Evolutionary conservation across 2,329 filamentous ascomycete species (phyloP), one percentile per base, ranked within the genome.

Genomic region (Colletotrichum sojae): DNA sequence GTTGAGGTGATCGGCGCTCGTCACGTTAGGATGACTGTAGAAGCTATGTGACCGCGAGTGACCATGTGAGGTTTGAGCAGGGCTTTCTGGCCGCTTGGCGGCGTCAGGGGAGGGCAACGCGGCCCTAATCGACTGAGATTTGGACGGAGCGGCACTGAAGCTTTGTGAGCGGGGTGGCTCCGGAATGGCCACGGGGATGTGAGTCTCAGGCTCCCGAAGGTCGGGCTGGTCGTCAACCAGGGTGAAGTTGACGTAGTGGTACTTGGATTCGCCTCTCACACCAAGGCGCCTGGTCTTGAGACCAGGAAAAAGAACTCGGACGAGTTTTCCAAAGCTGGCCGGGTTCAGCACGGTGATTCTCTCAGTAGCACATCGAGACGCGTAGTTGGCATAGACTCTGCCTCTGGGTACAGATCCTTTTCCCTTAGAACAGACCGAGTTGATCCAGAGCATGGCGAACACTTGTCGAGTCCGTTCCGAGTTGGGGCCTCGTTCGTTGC

Each of bases 221-320:
- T 88, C 86, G 4, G 83, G 79, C 62, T 87, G 83, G 67, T 91
- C 89, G 58, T 91, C 89, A 49, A 83, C 81, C 58, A 91, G 80
- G 13, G 83, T 83, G 74, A 92, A 92, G 76, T 91, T 90, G 54
- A 91, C 89, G 76, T 99, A 99, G 80, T 99, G 96, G 79, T 99
- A 99, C 79, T 99, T 99, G 15, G 96, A 99, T 82, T 98, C 95
- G 72, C 96, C 96, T 61, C 96, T 90, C 54, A 98, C 95, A 71
- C 96, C 96, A 13, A 99, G 86, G 72, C 96, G 89, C 68, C 96
- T 89, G 39, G 96, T 99, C 81, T 97, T 95, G 22, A 99, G 91
- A 49, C 95, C 95, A 0, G 96, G 95, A 75, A 98, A 99, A 59
- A 99, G 92, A 46, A 99, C 95, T 39, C 96, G 91, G 40, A 99